A percentile compares a stretch with the other conserved stretches of the same genome.
Evolutionary conservation across 192 early-diverging fungal genomes (phyloP).

Genomic region (Paraglomus occultum): DNA sequence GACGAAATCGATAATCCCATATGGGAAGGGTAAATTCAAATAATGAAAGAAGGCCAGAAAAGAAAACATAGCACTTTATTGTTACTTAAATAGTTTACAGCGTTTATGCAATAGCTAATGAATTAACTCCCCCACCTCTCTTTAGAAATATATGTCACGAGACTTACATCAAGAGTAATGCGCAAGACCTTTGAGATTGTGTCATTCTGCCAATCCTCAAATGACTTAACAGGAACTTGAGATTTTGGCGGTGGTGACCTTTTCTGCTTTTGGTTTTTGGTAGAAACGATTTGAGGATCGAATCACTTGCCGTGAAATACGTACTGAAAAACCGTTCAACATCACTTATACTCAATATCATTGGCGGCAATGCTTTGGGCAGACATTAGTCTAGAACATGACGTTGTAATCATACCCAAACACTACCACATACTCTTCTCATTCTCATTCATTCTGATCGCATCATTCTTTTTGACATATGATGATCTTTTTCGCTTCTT

Average conservation of each 20-base stretch:
- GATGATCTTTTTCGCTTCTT: too few relatives aligned
- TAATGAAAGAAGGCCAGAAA: background rate
- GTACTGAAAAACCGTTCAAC: background rate
- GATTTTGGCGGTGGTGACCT: constrained; percentile 26
- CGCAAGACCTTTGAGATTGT: constrained; percentile 73
- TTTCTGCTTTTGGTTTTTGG: constrained; percentile 11
- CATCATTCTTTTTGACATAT: too few relatives aligned
- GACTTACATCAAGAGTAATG: constrained; percentile 73
- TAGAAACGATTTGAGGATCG: background rate
- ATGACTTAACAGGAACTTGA: constrained; percentile 41
- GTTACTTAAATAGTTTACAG: too few relatives aligned
- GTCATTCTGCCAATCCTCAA: constrained; percentile 83
- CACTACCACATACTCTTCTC: too few relatives aligned
- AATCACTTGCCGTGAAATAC: background rate
- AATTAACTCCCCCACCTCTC: background rate
- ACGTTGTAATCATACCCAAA: too few relatives aligned
- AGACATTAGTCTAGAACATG: background rate
- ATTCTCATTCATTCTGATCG: too few relatives aligned
- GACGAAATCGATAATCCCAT: background rate
- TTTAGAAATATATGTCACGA: background rate
- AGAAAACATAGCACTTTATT: constrained; percentile 2
- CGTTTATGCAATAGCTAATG: background rate
- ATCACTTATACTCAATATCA: background rate
- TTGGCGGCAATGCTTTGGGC: background rate
- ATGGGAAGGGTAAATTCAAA: background rate